Conservation (phyloP, 768 basidiomycete species). For the Tylopilus sp. region DNA sequence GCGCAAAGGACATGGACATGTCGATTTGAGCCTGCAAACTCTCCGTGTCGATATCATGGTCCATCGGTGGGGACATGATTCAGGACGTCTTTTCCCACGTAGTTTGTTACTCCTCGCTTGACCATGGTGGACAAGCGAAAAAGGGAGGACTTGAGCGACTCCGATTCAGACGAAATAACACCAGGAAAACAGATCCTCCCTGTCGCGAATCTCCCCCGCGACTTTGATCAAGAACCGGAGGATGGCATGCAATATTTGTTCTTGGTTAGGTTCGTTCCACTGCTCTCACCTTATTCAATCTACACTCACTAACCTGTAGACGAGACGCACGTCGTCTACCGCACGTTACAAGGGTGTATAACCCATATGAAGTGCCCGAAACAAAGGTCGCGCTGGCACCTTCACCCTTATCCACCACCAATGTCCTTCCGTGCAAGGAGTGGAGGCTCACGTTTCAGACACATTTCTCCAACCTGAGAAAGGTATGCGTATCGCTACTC, state of each 20-base stretch:
- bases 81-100: slow-evolving; percentile 20
- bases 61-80: slow-evolving; percentile 25
- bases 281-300: neutral
- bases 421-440: slow-evolving; percentile 56
- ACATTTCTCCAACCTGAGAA: slow-evolving; percentile 64
- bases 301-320: slow-evolving; percentile 36
- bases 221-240: slow-evolving; percentile 60
- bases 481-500: slow-evolving; percentile 29
- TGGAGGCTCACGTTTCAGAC: slow-evolving; percentile 60
- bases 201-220: slow-evolving; percentile 72
- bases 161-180: slow-evolving; percentile 57
- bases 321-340: slow-evolving; percentile 70
- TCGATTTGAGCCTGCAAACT: slow-evolving; percentile 80
- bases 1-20: slow-evolving; percentile 72
- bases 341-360: slow-evolving; percentile 57
- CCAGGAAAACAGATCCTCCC: slow-evolving; percentile 73
- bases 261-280: slow-evolving; percentile 59
- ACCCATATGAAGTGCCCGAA: slow-evolving; percentile 58
- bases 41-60: slow-evolving; percentile 60
- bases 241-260: slow-evolving; percentile 83
- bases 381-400: slow-evolving; percentile 19
- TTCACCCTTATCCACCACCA: slow-evolving; percentile 22
- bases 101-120: neutral
- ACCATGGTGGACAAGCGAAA: slow-evolving; percentile 50
- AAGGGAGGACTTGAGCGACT: slow-evolving; percentile 45